Percentiles rank a stretch among this genome's conserved stretches.
These are phyloP conservation scores for Albatrellus ellisii DNA, from an alignment of 768 basidiomycete species.

Conservation along the genomic window DNA sequence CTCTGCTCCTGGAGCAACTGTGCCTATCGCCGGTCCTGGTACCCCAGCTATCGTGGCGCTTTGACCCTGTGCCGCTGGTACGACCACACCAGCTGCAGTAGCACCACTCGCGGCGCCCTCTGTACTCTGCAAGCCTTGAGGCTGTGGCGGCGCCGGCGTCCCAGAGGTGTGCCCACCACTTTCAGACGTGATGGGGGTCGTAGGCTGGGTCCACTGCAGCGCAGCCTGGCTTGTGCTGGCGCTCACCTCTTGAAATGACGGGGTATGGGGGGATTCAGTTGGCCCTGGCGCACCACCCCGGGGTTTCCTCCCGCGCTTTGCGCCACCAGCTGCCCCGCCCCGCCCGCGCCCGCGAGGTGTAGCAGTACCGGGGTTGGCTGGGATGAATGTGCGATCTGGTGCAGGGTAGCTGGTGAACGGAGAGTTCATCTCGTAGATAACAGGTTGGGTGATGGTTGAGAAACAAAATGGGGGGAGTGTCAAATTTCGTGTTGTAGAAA, in stretches of 20 bases:
- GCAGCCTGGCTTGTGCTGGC: constrained; percentile 7
- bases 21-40: background rate
- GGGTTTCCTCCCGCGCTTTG: constrained; percentile 13
- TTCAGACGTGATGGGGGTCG: background rate
- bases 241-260: constrained; percentile 2
- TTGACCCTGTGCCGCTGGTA: background rate
- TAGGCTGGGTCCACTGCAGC: constrained; percentile 7
- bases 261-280: background rate
- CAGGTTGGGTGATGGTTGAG: too few species aligned
- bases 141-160: background rate
- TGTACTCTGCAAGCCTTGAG: background rate
- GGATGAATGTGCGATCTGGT: constrained; percentile 8
- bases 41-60: too few species aligned
- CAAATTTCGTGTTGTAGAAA: too few species aligned
- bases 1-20: constrained; percentile 14
- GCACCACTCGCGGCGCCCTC: background rate
- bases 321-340: background rate
- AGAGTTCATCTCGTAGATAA: background rate
- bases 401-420: constrained; percentile 2
- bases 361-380: constrained; percentile 3
- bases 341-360: constrained; percentile 1
- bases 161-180: background rate
- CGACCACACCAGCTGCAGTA: background rate
- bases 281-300: constrained; percentile 6
- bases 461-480: too few species aligned